These are phyloP conservation scores for Blastocystis sp. DNA, from an alignment of 352 stramenopile genomes.

Conservation along the genomic window DNA sequence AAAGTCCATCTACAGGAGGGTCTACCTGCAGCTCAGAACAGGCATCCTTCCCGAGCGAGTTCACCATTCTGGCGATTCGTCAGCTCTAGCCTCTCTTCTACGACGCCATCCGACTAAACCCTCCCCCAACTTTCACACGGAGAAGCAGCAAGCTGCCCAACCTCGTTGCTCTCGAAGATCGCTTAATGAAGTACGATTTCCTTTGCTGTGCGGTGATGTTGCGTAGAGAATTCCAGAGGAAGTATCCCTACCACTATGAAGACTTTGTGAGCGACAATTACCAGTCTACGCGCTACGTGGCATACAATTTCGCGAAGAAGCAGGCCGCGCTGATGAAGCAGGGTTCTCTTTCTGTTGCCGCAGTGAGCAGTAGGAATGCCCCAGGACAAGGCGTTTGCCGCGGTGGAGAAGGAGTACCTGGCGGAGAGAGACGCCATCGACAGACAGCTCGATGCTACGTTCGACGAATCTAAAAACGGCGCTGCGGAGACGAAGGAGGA, in stretches of 20 bases:
- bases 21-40: constrained; percentile 63
- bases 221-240: constrained; percentile 59
- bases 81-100: constrained; percentile 55
- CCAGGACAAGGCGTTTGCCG: constrained; percentile 13
- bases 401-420: constrained; percentile 54
- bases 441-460: constrained; percentile 15
- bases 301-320: constrained; percentile 65
- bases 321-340: constrained; percentile 33
- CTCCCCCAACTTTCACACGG: constrained; percentile 35
- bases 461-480: neutral
- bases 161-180: constrained; percentile 50
- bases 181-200: constrained; percentile 41
- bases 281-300: constrained; percentile 50
- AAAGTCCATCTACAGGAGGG: constrained; percentile 66
- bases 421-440: constrained; percentile 48
- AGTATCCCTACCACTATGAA: constrained; percentile 66
- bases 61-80: neutral
- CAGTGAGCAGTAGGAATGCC: neutral
- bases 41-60: constrained; percentile 63
- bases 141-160: constrained; percentile 54
- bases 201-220: neutral
- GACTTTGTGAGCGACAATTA: constrained; percentile 59
- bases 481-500: constrained; percentile 6
- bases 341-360: neutral
- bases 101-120: constrained; percentile 44